Percentiles rank a stretch among this genome's conserved stretches.
phyloP scores from a whole-genome alignment of 805 yeast species.

The Teunomyces pallodes region DNA sequence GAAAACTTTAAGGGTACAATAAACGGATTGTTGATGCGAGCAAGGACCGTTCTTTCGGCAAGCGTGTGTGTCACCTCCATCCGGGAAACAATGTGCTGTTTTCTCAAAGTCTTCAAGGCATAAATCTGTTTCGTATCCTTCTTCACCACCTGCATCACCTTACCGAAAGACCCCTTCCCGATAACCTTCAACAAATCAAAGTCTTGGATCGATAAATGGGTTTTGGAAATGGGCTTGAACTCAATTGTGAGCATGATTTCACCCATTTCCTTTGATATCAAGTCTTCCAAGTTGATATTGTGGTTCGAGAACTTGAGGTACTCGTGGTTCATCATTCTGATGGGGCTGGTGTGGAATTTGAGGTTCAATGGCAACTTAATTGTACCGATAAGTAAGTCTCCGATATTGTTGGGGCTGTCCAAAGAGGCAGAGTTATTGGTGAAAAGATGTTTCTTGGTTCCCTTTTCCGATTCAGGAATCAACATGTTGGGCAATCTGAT shows the following conservation, averaged over 20 bases:
- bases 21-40: conserved; percentile 90
- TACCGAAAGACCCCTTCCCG: conserved; percentile 97
- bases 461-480: conserved; percentile 41
- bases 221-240: conserved; percentile 59
- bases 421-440: conserved; percentile 19
- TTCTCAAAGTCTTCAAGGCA: conserved; percentile 90
- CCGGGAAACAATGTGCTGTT: conserved; percentile 90
- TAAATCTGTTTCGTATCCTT: conserved; percentile 93
- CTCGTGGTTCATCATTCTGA: conserved; percentile 65
- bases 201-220: conserved; percentile 81
- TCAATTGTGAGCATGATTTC: conserved; percentile 63
- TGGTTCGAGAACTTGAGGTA: conserved; percentile 31
- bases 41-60: conserved; percentile 93
- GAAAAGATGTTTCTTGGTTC: conserved; percentile 26
- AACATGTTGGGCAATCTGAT: conserved; percentile 71
- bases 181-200: conserved; percentile 91
- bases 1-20: conserved; percentile 95
- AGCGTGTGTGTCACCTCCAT: conserved; percentile 94
- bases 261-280: conserved; percentile 40
- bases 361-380: conserved; percentile 60
- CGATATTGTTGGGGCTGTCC: conserved; percentile 31
- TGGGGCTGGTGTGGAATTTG: conserved; percentile 45
- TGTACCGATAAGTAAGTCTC: conserved; percentile 78
- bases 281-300: conserved; percentile 41
- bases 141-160: conserved; percentile 97